A percentile compares a stretch with the other conserved stretches of the same genome.
Evolutionary conservation across 2,329 filamentous ascomycete genomes (phyloP).

Genomic region (Cladosporium halotolerans): DNA sequence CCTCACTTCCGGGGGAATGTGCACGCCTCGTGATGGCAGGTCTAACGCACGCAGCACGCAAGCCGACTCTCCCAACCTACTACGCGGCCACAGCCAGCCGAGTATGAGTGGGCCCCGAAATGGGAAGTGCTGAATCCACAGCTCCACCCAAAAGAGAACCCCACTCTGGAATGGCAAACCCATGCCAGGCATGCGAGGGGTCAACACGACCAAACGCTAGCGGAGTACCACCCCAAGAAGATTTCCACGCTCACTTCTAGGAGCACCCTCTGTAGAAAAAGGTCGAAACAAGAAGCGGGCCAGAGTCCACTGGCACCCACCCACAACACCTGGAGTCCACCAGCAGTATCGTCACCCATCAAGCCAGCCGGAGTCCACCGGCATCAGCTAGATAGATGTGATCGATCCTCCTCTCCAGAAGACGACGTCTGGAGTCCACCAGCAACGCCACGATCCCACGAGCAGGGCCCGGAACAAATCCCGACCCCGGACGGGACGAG

Average conservation of each 20-base stretch:
- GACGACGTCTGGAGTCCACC: background rate
- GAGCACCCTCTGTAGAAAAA: background rate
- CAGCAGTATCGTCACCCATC: background rate
- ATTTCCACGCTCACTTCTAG: background rate
- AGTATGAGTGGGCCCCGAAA: background rate
- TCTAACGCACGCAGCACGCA: background rate
- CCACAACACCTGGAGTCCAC: background rate
- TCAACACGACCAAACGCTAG: background rate
- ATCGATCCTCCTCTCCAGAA: background rate
- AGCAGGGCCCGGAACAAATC: background rate
- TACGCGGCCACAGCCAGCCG: background rate
- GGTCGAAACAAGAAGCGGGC: background rate
- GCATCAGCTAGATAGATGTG: background rate
- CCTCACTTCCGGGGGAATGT: slow-evolving; percentile 1
- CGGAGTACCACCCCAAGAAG: background rate
- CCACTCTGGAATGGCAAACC: background rate
- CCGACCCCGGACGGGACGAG: background rate
- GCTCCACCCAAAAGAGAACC: background rate
- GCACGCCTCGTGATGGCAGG: background rate
- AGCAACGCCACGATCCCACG: background rate
- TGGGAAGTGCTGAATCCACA: background rate
- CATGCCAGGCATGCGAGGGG: background rate
- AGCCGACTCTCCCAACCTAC: background rate
- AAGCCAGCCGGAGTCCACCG: background rate
- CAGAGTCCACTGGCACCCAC: background rate